Evolutionary conservation across 257 asterid species (phyloP), one percentile per base, ranked within the genome.

Genomic region (Craterostigma plantagineum): DNA sequence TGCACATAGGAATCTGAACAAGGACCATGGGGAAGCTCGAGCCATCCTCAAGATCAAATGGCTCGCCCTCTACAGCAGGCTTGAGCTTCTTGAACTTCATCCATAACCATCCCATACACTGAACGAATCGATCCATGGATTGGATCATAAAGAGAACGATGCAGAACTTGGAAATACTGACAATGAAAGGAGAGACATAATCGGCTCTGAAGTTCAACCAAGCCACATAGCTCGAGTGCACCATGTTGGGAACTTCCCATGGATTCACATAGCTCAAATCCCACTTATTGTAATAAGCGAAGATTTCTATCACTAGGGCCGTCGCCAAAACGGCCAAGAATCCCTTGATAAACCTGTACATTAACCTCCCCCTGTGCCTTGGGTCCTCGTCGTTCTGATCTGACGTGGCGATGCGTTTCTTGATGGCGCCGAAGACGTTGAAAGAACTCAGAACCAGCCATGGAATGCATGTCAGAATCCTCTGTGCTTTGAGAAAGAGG

Each of bases 131-230:
- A 60, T 60, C 65, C 49, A 53, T 3, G 3, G 65, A 60, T 42
- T 60, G 65, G 34, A 60, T 48, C 65, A 60, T 35, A 56, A 60
- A 60, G 1, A 60, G 52, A 13, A 60, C 52, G 11, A 60, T 44
- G 10, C 65, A 60, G 55, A 70, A 75, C 35, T 64, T 63, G 7
- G 94, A 75, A 16, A 77, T 74, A 3, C 43, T 18, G 11, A 51
- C 63, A 38, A 77, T 55, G 35, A 61, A 27, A 14, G 94, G 92
- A 18, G 94, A 81, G 44, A 70, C 47, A 46, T 81, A 81, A 40
- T 81, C 77, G 18, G 57, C 71, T 54, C 94, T 60, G 47, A 78
- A 68, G 36, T 64, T 63, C 67, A 77, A 48, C 92, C 94, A 81
- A 43, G 81, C 58, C 61, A 79, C 16, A 38, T 77, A 81, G 59